Conservation (phyloP, 495 filamentous ascomycete species). For the Trichoderma asperelloides region DNA sequence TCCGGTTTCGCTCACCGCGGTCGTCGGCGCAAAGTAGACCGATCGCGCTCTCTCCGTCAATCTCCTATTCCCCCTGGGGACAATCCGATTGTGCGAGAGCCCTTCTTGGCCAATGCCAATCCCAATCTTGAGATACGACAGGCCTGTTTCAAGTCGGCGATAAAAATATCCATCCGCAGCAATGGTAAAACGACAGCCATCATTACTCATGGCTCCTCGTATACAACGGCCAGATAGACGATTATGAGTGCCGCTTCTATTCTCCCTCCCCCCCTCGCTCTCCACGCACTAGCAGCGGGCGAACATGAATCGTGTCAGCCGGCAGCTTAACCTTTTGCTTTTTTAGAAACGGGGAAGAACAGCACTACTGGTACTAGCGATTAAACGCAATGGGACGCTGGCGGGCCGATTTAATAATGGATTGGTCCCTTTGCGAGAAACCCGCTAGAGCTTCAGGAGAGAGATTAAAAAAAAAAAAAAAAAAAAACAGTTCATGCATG, state of each 20-base stretch:
- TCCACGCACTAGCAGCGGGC: slow-evolving; percentile 3
- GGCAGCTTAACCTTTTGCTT: neutral
- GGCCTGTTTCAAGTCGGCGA: neutral
- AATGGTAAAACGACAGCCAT: too few relatives aligned
- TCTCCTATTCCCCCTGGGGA: neutral
- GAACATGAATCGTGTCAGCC: slow-evolving; percentile 1
- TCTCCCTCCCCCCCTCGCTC: neutral
- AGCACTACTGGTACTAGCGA: neutral
- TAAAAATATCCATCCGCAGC: neutral
- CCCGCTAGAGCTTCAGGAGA: neutral
- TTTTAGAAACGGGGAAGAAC: neutral
- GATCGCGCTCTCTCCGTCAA: neutral
- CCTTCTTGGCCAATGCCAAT: neutral
- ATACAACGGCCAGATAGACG: neutral
- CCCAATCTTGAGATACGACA: neutral
- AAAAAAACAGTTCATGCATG: neutral
- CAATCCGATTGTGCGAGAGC: neutral
- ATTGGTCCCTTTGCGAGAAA: neutral
- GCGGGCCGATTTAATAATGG: neutral
- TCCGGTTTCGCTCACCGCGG: too few relatives aligned
- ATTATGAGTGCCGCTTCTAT: neutral
- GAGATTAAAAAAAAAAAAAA: too few relatives aligned
- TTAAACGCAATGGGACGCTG: neutral
- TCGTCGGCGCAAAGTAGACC: too few relatives aligned
- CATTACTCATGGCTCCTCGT: too few relatives aligned